Conservation (phyloP, 108 stramenopile genomes). For the Asterionellopsis glacialis region DNA sequence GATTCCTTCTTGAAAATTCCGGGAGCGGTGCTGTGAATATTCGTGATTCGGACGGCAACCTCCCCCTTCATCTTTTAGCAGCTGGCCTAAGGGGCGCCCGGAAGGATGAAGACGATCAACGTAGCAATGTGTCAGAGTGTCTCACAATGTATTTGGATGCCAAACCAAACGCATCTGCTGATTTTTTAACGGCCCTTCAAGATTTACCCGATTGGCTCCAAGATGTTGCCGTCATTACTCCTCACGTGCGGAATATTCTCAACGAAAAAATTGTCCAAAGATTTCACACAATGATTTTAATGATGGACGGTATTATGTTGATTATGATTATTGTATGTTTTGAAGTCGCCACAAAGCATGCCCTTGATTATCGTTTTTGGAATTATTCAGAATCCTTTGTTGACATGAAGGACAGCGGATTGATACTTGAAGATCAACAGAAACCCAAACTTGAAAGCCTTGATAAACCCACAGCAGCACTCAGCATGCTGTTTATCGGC, state of each 20-base stretch:
- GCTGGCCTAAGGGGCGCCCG: conserved; percentile 32
- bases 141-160: conserved; percentile 67
- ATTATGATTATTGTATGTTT: conserved; percentile 67
- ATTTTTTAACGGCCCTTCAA: conserved; percentile 77
- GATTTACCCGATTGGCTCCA: conserved; percentile 75
- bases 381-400: too few relatives aligned
- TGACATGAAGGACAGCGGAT: too few relatives aligned
- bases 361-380: conserved; percentile 55
- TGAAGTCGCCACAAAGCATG: conserved; percentile 52
- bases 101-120: conserved; percentile 26
- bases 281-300: conserved; percentile 75
- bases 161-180: conserved; percentile 52
- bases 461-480: background rate
- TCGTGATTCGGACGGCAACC: conserved; percentile 64
- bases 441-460: too few relatives aligned
- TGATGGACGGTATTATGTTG: conserved; percentile 66
- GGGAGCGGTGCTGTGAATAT: conserved; percentile 43
- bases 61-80: conserved; percentile 69
- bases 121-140: conserved; percentile 57
- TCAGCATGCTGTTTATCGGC: conserved; percentile 47
- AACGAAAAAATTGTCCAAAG: conserved; percentile 76
- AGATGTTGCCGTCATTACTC: conserved; percentile 72
- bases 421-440: too few relatives aligned
- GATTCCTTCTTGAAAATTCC: conserved; percentile 47
- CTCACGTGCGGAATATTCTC: conserved; percentile 73